phyloP scores from a whole-genome alignment of 345 rosid species.

The Anacardium occidentale region DNA sequence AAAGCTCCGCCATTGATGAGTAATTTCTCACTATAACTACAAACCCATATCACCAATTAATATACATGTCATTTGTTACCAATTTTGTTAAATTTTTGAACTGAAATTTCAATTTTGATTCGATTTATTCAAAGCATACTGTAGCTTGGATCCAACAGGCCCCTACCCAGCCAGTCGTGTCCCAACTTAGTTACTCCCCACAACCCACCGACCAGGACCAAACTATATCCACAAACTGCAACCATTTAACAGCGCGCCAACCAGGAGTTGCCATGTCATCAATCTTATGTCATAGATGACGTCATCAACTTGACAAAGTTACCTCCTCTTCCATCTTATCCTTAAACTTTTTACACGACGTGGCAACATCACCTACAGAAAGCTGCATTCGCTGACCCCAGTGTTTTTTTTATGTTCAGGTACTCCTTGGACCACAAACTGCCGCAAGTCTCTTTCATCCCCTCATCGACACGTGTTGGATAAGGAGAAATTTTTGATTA shows the following conservation, averaged over 20 bases:
- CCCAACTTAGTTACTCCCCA: not conserved
- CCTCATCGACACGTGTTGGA: not conserved
- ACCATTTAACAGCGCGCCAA: not conserved
- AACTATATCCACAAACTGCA: not conserved
- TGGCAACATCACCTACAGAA: conserved; percentile 11
- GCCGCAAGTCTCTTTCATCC: not conserved
- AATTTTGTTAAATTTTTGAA: too few species aligned
- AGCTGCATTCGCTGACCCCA: conserved; percentile 6
- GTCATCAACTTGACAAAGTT: conserved; percentile 17
- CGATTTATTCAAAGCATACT: too few species aligned
- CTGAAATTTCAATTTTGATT: too few species aligned
- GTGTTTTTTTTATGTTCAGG: conserved; percentile 14
- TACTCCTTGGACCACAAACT: conserved; percentile 19
- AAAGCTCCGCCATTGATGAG: too few species aligned
- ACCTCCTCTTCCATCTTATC: conserved; percentile 26
- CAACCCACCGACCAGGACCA: conserved; percentile 2
- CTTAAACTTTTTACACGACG: conserved; percentile 15
- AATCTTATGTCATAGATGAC: conserved; percentile 4
- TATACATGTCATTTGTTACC: too few species aligned
- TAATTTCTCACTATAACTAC: too few species aligned
- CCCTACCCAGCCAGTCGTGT: too few species aligned
- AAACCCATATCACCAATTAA: not conserved
- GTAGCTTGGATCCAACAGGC: too few species aligned
- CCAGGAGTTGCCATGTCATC: conserved; percentile 5
- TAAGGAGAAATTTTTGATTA: not conserved